A percentile compares a stretch with the other conserved stretches of the same genome.
Conservation (phyloP, 495 filamentous ascomycete genomes). For the Extremus antarcticus region DNA sequence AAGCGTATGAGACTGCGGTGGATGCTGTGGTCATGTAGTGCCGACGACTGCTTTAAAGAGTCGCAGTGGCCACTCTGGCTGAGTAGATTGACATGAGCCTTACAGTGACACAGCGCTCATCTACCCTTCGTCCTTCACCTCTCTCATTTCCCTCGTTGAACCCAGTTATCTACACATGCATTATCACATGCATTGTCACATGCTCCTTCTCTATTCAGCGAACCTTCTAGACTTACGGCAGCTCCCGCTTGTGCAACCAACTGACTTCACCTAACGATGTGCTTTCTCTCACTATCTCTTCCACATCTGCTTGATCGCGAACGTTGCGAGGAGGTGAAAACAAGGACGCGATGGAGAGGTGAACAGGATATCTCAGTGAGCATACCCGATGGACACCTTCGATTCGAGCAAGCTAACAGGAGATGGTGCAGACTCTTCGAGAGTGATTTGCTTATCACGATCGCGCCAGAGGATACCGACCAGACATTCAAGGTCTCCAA, state of each 20-base stretch:
- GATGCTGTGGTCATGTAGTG: no score
- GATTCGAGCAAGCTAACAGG: neutral
- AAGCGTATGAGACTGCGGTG: no score
- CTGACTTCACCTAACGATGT: no score
- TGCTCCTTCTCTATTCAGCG: neutral
- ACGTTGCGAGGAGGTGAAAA: no score
- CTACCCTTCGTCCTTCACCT: no score
- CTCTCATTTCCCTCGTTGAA: no score
- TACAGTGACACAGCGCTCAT: no score
- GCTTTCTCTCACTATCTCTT: neutral
- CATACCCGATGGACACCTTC: neutral
- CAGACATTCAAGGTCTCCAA: neutral
- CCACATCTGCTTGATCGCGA: neutral
- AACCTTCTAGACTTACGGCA: neutral
- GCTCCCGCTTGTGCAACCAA: neutral
- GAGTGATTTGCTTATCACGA: neutral
- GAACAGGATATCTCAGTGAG: neutral
- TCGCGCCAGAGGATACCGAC: neutral
- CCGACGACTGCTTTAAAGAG: no score
- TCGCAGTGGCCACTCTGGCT: no score
- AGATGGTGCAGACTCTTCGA: neutral
- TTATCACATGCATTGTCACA: neutral
- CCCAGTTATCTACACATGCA: neutral
- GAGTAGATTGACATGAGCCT: no score
- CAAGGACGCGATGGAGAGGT: neutral